Percentiles rank a stretch among this genome's conserved stretches.
phyloP scores from a whole-genome alignment of 2,329 filamentous ascomycete genomes.

The Neonectria punicea region DNA sequence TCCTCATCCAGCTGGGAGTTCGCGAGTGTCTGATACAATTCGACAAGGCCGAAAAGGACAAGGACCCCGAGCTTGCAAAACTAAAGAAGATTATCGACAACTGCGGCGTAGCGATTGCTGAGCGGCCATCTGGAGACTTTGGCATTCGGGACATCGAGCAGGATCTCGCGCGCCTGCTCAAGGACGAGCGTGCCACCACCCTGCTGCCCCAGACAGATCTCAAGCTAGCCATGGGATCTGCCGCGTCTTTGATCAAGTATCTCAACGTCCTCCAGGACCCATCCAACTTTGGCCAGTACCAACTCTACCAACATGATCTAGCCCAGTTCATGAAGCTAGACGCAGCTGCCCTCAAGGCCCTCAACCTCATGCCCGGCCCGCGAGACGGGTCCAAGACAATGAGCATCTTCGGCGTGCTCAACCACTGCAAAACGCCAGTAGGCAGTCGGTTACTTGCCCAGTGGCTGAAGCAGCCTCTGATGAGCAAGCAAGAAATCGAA shows the following conservation, averaged over 20 bases:
- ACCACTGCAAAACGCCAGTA: conserved; percentile 97
- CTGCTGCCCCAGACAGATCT: conserved; percentile 89
- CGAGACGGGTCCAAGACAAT: conserved; percentile 97
- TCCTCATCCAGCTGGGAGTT: conserved; percentile 95
- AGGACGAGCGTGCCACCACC: conserved; percentile 82
- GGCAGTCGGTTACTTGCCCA: conserved; percentile 91
- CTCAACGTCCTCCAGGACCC: conserved; percentile 89
- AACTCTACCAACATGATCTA: conserved; percentile 95
- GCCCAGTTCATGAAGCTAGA: conserved; percentile 99
- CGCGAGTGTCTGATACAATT: conserved; percentile 91
- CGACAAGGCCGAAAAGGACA: conserved; percentile 82
- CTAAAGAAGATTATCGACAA: conserved; percentile 89
- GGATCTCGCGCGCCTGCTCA: conserved; percentile 86
- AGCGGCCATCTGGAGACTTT: conserved; percentile 81
- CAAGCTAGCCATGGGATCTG: conserved; percentile 95
- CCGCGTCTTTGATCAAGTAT: conserved; percentile 94
- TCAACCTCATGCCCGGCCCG: conserved; percentile 97
- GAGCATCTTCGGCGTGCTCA: conserved; percentile 93
- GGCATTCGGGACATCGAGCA: conserved; percentile 94
- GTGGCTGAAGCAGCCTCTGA: conserved; percentile 97
- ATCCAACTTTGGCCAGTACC: conserved; percentile 96
- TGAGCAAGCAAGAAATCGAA: conserved; percentile 90
- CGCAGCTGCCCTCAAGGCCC: conserved; percentile 89
- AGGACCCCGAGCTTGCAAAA: conserved; percentile 89
- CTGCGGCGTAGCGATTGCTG: conserved; percentile 89